phyloP scores from a whole-genome alignment of 2,329 filamentous ascomycete species.

The Fusarium citri region DNA sequence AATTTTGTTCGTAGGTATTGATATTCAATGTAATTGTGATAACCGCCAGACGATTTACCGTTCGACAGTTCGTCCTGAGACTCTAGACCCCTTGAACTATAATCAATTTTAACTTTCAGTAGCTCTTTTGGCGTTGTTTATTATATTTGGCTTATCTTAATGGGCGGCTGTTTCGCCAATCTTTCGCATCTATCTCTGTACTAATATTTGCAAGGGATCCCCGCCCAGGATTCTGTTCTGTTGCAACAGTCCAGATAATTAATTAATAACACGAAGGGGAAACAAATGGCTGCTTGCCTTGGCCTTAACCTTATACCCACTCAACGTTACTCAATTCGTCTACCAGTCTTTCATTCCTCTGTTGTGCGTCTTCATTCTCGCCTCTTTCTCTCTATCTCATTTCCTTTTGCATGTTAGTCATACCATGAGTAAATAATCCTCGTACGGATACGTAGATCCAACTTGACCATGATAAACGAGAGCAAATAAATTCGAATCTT shows the following conservation, averaged over 20 bases:
- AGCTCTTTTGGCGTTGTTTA: background rate
- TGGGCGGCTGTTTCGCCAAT: background rate
- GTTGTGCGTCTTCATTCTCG: slow-evolving; percentile 35
- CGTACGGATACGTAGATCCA: slow-evolving; percentile 1
- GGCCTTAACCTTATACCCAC: background rate
- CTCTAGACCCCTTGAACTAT: background rate
- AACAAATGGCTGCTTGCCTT: slow-evolving; percentile 1
- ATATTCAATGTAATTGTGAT: slow-evolving; percentile 15
- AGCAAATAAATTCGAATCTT: background rate
- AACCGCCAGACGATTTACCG: slow-evolving; percentile 6
- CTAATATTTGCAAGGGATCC: slow-evolving; percentile 12
- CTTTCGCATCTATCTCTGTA: background rate
- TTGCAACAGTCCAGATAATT: background rate
- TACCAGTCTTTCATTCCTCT: slow-evolving; percentile 27
- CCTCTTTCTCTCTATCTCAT: slow-evolving; percentile 12
- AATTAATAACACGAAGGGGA: background rate
- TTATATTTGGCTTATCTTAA: background rate
- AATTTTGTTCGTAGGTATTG: slow-evolving; percentile 3
- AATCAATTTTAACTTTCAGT: background rate
- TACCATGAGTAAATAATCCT: slow-evolving; percentile 1
- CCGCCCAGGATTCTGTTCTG: slow-evolving; percentile 1
- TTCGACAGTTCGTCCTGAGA: background rate
- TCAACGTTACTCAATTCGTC: slow-evolving; percentile 29
- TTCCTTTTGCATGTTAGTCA: slow-evolving; percentile 24
- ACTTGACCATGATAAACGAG: background rate